Conservation (phyloP, 192 early-diverging fungal species). For the Umbelopsis isabellina region DNA sequence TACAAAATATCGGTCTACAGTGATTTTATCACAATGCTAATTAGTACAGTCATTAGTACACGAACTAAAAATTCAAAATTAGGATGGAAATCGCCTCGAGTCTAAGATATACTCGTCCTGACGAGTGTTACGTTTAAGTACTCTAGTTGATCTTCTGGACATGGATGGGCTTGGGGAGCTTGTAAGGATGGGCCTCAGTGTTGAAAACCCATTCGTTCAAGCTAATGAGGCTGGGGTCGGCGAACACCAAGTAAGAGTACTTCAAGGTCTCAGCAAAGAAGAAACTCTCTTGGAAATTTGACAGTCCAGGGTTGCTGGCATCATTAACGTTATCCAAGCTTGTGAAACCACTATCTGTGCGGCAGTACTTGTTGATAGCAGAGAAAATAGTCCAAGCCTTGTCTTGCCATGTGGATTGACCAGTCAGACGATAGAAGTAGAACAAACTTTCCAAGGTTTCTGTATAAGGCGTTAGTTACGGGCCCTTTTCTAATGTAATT, state of each 20-base stretch:
- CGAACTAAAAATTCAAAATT: no score
- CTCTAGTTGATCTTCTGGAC: constrained; percentile 19
- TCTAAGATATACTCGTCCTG: no score
- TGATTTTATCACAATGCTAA: no score
- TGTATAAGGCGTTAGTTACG: constrained; percentile 15
- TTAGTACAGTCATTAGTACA: no score
- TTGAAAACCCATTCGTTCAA: constrained; percentile 69
- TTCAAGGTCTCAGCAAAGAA: constrained; percentile 78
- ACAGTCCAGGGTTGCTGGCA: background rate
- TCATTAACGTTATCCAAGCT: constrained; percentile 30
- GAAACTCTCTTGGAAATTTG: constrained; percentile 46
- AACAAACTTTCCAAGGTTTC: constrained; percentile 81
- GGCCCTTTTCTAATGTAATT: no score
- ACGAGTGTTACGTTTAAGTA: background rate
- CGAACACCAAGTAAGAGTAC: constrained; percentile 69
- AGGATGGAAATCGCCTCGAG: no score
- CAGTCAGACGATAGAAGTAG: constrained; percentile 74
- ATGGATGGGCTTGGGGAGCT: constrained; percentile 43
- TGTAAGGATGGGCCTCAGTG: constrained; percentile 73
- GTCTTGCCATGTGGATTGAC: constrained; percentile 66
- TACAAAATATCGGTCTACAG: no score
- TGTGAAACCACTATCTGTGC: constrained; percentile 27
- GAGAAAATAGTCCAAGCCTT: constrained; percentile 64
- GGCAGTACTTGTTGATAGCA: constrained; percentile 36
- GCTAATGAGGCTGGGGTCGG: constrained; percentile 53